These are phyloP conservation scores for Calonectria crousiana DNA, from an alignment of 2,329 filamentous ascomycete species.

Conservation along the genomic window DNA sequence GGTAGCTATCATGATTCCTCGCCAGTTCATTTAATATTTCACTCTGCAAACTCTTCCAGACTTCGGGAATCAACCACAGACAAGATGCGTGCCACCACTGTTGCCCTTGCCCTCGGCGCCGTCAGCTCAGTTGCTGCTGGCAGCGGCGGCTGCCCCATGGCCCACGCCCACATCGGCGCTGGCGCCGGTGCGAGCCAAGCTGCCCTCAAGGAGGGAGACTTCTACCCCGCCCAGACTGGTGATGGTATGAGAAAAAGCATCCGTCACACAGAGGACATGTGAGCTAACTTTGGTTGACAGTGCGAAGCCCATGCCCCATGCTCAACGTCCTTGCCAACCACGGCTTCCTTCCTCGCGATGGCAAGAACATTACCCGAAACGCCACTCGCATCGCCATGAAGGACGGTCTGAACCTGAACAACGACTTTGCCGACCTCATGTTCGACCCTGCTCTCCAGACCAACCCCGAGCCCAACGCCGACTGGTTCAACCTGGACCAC, in stretches of 20 bases:
- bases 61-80: neutral
- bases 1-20: neutral
- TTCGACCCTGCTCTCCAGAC: constrained; percentile 11
- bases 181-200: neutral
- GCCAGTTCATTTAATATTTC: neutral
- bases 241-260: neutral
- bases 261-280: neutral
- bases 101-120: neutral
- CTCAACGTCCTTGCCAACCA: constrained; percentile 18
- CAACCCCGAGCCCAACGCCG: neutral
- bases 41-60: neutral
- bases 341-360: constrained; percentile 9
- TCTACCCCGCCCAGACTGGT: neutral
- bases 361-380: constrained; percentile 7
- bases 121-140: neutral
- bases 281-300: neutral
- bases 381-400: neutral
- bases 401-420: neutral
- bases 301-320: constrained; percentile 17
- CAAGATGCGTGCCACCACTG: neutral
- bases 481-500: constrained; percentile 5
- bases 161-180: neutral
- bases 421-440: constrained; percentile 2
- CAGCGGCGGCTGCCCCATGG: neutral
- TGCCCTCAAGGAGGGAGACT: neutral